Percentiles rank a stretch among this genome's conserved stretches.
Evolutionary conservation across 495 filamentous ascomycete genomes (phyloP).

Genomic region (Cercophora newfieldiana): DNA sequence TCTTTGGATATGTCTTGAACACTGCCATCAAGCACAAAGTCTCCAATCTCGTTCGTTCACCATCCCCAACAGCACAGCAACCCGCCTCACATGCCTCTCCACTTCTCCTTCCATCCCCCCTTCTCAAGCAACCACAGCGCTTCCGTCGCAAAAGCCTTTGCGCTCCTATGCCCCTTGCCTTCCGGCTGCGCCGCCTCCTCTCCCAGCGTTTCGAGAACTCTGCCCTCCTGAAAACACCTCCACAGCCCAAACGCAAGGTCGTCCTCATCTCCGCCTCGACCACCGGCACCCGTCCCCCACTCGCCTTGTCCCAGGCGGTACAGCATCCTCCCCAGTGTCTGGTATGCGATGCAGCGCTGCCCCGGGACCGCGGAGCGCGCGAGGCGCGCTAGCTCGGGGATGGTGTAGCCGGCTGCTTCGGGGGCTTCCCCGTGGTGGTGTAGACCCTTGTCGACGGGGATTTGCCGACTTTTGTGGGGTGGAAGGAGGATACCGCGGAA

Average conservation of each 20-base stretch:
- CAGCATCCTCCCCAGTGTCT: constrained; percentile 81
- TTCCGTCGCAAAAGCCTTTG: constrained; percentile 80
- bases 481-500: constrained; percentile 77
- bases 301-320: constrained; percentile 79
- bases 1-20: no score
- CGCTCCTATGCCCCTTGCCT: constrained; percentile 57
- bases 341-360: constrained; percentile 89
- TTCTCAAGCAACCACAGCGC: constrained; percentile 89
- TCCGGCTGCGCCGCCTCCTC: constrained; percentile 59
- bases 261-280: constrained; percentile 50
- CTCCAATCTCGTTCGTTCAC: neutral
- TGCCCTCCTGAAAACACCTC: constrained; percentile 73
- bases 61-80: neutral
- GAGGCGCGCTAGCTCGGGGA: constrained; percentile 81
- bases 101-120: constrained; percentile 63
- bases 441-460: constrained; percentile 74
- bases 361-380: constrained; percentile 78
- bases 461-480: constrained; percentile 65
- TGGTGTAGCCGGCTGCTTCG: constrained; percentile 90
- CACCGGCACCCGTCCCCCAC: constrained; percentile 64
- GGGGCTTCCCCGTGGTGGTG: constrained; percentile 95
- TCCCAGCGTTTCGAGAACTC: constrained; percentile 69
- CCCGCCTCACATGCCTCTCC: constrained; percentile 27
- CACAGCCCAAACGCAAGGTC: constrained; percentile 63
- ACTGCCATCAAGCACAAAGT: no score